Base-by-base conservation (phyloP, 2,329 filamentous ascomycete genomes). In the Cladorrhinum sp. region DNA sequence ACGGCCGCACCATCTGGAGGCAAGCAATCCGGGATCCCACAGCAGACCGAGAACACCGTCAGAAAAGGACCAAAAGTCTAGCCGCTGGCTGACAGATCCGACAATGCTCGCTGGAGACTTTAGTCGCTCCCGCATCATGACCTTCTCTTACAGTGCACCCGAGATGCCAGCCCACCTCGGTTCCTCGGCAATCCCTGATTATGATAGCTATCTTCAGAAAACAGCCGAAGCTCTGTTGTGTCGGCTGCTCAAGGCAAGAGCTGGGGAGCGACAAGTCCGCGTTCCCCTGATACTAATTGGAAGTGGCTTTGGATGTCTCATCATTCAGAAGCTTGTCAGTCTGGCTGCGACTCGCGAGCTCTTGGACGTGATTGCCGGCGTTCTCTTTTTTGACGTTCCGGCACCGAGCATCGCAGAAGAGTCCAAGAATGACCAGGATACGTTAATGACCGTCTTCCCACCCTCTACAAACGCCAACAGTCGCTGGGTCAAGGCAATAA, bases 291-390 rank as follows among this genome's bases (percentile, higher is more conserved):
- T 62, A 1, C 51, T 62, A n/a, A 53, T 62, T 22, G 60, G 38
- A 18, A 50, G 48, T 1, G 60, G 60, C 1, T 62, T 62, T 27
- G 60, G 60, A 20, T 58, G 60, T 50, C 52, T 62, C 18, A 53
- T 62, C 13, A 18, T 62, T 20, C 55, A 61, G 16, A 52, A 58
- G 48, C 24, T 52, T 18, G 27, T 58, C 12, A 20, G 23, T 9
- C 12, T 48, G 18, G 4, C 22, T 13, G 12, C 29, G 20, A 23
- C 36, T 8, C 16, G 32, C 20, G 23, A 27, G 3, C n/a, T 48
- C 10, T 22, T 60, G 10, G 3, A 25, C 23, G n/a, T 3, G 10
- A 29, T 32, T 7, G 41, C 32, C 32, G 38, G 29, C 13, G 29
- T 54, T n/a, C 2, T 58, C 9, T 36, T 58, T 22, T 16, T 58